Conservation (phyloP, 495 filamentous ascomycete species). For the Penicillium ucsense region DNA sequence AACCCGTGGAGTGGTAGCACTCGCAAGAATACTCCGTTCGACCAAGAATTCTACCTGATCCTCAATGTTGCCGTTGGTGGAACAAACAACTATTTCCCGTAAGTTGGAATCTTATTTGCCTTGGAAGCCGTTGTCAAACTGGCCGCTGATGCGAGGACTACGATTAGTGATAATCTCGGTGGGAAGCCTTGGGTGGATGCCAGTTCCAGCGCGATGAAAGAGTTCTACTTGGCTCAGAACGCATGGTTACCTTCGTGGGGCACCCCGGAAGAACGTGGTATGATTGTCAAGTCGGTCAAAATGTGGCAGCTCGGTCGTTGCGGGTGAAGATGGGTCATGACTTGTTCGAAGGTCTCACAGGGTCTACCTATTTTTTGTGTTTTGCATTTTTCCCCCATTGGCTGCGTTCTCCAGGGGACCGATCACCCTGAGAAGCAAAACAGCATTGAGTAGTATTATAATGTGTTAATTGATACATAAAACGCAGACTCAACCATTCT, state of each 20-base stretch:
- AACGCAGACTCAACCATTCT: too few relatives aligned
- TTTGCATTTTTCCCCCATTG: background rate
- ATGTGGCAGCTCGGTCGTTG: slow-evolving; percentile 62
- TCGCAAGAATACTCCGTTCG: slow-evolving; percentile 58
- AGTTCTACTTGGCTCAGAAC: slow-evolving; percentile 47
- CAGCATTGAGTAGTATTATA: too few relatives aligned
- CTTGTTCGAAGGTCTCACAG: background rate
- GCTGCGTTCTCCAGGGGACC: too few relatives aligned
- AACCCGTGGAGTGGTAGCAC: slow-evolving; percentile 56
- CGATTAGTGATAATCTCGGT: slow-evolving; percentile 44
- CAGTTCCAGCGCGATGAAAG: slow-evolving; percentile 46
- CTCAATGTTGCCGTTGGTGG: slow-evolving; percentile 74
- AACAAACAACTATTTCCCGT: slow-evolving; percentile 71
- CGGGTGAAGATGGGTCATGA: slow-evolving; percentile 2
- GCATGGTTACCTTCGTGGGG: slow-evolving; percentile 70
- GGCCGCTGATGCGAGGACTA: too few relatives aligned
- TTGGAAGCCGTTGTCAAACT: background rate
- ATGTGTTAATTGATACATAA: too few relatives aligned
- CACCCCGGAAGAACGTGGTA: slow-evolving; percentile 41
- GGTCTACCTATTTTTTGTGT: background rate
- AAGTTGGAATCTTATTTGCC: background rate
- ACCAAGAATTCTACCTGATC: slow-evolving; percentile 73
- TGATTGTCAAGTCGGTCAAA: slow-evolving; percentile 63
- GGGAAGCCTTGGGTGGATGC: slow-evolving; percentile 76
- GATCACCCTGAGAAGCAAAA: too few relatives aligned